Conservation (phyloP, 1,284 basidiomycete genomes). For the Boletus holoroseus region DNA sequence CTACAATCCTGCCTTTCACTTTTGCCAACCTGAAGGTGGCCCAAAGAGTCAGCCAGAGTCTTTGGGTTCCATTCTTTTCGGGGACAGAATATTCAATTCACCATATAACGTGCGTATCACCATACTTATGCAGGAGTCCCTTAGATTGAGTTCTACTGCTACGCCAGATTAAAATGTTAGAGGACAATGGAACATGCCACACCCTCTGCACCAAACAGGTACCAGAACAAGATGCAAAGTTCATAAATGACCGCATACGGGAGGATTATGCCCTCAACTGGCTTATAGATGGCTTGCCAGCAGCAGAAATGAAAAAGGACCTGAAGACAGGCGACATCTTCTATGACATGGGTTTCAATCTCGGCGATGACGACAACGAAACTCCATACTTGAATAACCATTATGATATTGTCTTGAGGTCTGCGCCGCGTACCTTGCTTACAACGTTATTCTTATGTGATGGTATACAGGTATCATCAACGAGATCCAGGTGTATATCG, state of each 20-base stretch:
- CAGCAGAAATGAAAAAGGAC: slow-evolving; percentile 87
- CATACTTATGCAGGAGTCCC: slow-evolving; percentile 1
- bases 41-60: slow-evolving; percentile 80
- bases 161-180: slow-evolving; percentile 67
- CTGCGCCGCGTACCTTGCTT: slow-evolving; percentile 16
- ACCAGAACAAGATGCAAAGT: slow-evolving; percentile 69
- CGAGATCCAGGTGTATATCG: slow-evolving; percentile 67
- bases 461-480: slow-evolving; percentile 66
- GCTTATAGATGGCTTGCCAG: slow-evolving; percentile 92
- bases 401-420: slow-evolving; percentile 80
- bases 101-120: slow-evolving; percentile 68
- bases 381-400: slow-evolving; percentile 85
- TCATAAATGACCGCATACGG: slow-evolving; percentile 87
- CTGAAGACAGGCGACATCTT: slow-evolving; percentile 74
- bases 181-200: slow-evolving; percentile 70
- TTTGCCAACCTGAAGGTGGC: slow-evolving; percentile 79
- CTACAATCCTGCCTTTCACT: slow-evolving; percentile 81
- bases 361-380: slow-evolving; percentile 61
- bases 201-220: slow-evolving; percentile 67
- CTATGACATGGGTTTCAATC: slow-evolving; percentile 84
- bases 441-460: slow-evolving; percentile 6
- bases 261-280: slow-evolving; percentile 95
- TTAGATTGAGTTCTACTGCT: slow-evolving; percentile 7
- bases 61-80: slow-evolving; percentile 90
- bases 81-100: slow-evolving; percentile 91